Percentiles rank a stretch among this genome's conserved stretches.
phyloP scores from a whole-genome alignment of 371 early-diverging fungal species.

The Mortierella sp. region DNA sequence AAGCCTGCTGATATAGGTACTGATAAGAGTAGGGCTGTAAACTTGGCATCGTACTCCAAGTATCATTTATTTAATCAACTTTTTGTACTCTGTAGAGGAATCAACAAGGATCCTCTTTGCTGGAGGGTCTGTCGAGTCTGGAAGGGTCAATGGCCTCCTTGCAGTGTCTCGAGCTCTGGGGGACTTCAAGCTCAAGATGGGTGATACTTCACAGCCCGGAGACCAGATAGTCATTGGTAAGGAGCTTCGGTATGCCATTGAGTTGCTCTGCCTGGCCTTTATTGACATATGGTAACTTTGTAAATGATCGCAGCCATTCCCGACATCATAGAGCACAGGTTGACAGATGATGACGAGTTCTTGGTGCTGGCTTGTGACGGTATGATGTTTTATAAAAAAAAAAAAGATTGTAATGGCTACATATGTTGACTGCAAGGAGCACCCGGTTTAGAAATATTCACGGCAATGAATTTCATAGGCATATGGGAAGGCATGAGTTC shows the following conservation, averaged over 20 bases:
- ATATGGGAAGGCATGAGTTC: conserved; percentile 98
- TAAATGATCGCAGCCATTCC: conserved; percentile 72
- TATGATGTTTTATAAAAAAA: conserved; percentile 28
- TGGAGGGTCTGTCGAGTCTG: conserved; percentile 96
- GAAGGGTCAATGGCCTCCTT: conserved; percentile 96
- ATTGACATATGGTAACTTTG: neutral
- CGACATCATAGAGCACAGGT: conserved; percentile 75
- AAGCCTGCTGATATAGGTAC: conserved; percentile 85
- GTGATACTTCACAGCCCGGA: conserved; percentile 77
- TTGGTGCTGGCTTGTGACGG: conserved; percentile 97
- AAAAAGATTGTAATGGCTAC: neutral
- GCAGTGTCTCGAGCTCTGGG: conserved; percentile 97
- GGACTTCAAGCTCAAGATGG: conserved; percentile 96
- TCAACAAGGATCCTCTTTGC: conserved; percentile 84
- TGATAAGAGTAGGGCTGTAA: neutral
- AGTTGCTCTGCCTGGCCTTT: neutral
- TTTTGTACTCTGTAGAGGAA: conserved; percentile 67
- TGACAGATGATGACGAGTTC: conserved; percentile 88
- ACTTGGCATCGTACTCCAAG: neutral
- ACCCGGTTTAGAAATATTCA: conserved; percentile 1
- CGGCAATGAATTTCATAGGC: conserved; percentile 58
- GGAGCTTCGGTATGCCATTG: neutral
- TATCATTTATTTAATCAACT: neutral
- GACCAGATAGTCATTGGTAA: conserved; percentile 90
- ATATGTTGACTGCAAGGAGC: neutral